Percentiles rank a stretch among this genome's conserved stretches.
phyloP scores from a whole-genome alignment of 441 rosid genomes.

The Flueggea neowawraea region DNA sequence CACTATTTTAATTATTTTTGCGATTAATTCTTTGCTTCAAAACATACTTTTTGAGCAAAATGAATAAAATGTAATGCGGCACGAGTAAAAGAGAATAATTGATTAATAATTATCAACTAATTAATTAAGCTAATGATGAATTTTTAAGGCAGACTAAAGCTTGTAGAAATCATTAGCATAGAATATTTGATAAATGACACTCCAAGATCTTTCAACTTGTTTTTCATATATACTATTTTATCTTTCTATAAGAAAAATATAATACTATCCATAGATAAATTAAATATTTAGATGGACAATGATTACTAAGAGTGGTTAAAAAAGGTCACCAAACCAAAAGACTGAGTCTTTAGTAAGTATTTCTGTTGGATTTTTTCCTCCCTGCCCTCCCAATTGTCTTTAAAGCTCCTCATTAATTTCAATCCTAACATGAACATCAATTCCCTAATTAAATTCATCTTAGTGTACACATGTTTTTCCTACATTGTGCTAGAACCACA shows the following conservation, averaged over 20 bases:
- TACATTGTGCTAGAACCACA: background rate
- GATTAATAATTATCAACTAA: too few species aligned
- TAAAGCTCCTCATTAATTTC: conserved; percentile 25
- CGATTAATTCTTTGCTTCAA: too few species aligned
- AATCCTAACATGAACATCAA: conserved; percentile 35
- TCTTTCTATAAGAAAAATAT: background rate
- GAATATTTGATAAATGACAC: conserved; percentile 7
- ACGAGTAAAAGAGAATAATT: too few species aligned
- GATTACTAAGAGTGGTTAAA: conserved; percentile 46
- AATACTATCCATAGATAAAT: background rate
- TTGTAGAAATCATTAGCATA: background rate
- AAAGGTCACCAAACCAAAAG: conserved; percentile 53
- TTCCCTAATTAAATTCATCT: background rate
- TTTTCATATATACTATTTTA: conserved; percentile 3
- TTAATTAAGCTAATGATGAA: too few species aligned
- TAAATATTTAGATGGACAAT: conserved; percentile 7
- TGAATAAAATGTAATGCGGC: too few species aligned
- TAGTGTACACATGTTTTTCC: background rate
- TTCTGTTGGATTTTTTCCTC: conserved; percentile 22
- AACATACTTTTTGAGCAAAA: too few species aligned
- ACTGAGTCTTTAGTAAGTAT: conserved; percentile 25
- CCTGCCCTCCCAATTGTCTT: conserved; percentile 9
- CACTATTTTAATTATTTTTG: too few species aligned
- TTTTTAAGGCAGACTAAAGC: too few species aligned
- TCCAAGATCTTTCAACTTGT: background rate